Evolutionary conservation across 768 basidiomycete genomes (phyloP), one percentile per base, ranked within the genome.

Genomic region (Mycena chlorophos): DNA sequence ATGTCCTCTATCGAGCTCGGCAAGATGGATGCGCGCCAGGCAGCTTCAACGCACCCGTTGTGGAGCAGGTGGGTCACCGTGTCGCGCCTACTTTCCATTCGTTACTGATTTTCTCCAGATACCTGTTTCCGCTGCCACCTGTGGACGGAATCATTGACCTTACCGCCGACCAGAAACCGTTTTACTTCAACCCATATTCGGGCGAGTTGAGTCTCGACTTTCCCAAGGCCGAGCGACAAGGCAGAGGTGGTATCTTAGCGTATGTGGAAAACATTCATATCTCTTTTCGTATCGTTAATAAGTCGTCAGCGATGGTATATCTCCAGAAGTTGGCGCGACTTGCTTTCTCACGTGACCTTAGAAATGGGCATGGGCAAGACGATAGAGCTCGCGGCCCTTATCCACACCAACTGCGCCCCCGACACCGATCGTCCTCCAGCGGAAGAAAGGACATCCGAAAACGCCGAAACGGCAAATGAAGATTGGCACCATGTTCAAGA

Each of bases 351-450:
- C n/a, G n/a, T n/a, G n/a, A n/a, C n/a, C n/a, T 39, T 51, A 92
- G 91, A 48, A 43, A 52, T 94, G 92, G 92, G 92, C n/a, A 89
- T 95, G 84, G 93, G 93, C 5, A 95, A 95, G 73, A 93, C 92
- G 1, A 94, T 94, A 61, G 94, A 94, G 91, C 70, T 97, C 29
- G 91, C 94, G 1, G 86, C 92, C 10, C 81, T 97, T 49, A 89
- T 97, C 23, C 94, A 95, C 58, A 86, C 84, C 12, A 91, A 88
- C 61, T 81, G 78, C 45, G 80, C 74, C 4, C 70, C 76, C 3
- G 77, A 83, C 20, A 65, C 73, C 19, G 68, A 73, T n/a, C 61
- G 72, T 12, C 62, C n/a, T n/a, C n/a, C 66, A 1, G 66, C 70
- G 13, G 54, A 65, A 16, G 60, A 67, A 3, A 53, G 57, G 2